Evolutionary conservation across 108 stramenopile species (phyloP), one percentile per base, ranked within the genome.

Genomic region (Schizochytrium sp.): DNA sequence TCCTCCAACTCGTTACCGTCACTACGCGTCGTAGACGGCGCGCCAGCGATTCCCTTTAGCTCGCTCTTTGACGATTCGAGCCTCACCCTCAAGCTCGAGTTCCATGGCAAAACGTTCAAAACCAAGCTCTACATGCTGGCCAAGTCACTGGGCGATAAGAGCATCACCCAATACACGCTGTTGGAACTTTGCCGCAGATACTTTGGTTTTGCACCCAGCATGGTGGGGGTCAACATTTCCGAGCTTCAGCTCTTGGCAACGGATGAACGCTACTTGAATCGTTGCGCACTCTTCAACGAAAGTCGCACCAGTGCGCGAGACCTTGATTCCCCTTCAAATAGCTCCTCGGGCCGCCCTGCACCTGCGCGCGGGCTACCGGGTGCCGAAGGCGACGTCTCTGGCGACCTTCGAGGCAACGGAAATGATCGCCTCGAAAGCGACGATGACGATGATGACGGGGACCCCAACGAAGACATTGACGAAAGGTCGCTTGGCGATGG

Each of bases 41-140:
- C 18, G 14, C 76, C 76, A 12, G 48, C 44, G 48, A 23, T 47
- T 18, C 48, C 51, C 19, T 47, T 83, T 4, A 53, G 23, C 23
- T 16, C 45, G n/a, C 23, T 53, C 45, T 83, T 53, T 34, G 5
- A 83, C n/a, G 51, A 53, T 45, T 53, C 45, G 51, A 83, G 76
- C 51, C 76, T 83, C 76, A 53, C 76, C n/a, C 51, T 83, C 23
- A 83, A 53, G 25, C 76, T 83, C 45, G 76, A 83, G 76, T 83
- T 83, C 48, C 76, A 83, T 23, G 51, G 48, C 51, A 53, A 53
- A 16, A 69, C 63, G 14, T 69, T 4, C 25, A 69, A 69, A 41
- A 12, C 4, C 45, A 83, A 34, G 51, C 76, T 83, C n/a, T 47
- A 25, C n/a, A 6, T 83, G 45, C 43, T 83, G 5, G 28, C 48